phyloP scores from a whole-genome alignment of 148 eudicot genomes.

The Amaranthus palmeri region DNA sequence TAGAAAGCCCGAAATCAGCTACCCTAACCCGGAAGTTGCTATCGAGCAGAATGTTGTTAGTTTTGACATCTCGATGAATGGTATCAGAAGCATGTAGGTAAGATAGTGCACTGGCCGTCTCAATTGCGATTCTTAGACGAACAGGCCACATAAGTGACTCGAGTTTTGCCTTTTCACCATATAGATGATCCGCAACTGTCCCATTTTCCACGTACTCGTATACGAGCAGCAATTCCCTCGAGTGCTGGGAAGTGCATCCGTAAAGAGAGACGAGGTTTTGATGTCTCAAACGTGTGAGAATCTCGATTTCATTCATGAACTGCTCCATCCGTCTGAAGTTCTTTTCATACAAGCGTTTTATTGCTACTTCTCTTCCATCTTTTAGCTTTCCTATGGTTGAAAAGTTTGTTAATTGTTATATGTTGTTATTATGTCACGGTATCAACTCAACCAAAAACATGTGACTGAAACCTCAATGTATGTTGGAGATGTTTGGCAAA shows the following conservation, averaged over 20 bases:
- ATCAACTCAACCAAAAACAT: too few species aligned
- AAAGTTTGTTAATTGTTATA: neutral
- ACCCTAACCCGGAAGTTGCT: slow-evolving; percentile 48
- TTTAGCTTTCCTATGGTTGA: slow-evolving; percentile 35
- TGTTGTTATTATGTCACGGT: too few species aligned
- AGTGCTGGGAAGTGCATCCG: slow-evolving; percentile 53
- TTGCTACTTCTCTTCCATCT: slow-evolving; percentile 56
- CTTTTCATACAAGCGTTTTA: slow-evolving; percentile 48
- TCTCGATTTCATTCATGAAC: slow-evolving; percentile 49
- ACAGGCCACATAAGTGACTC: slow-evolving; percentile 35
- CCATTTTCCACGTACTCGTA: slow-evolving; percentile 57
- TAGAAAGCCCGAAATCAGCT: slow-evolving; percentile 66
- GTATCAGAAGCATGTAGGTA: slow-evolving; percentile 52
- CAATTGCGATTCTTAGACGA: slow-evolving; percentile 50
- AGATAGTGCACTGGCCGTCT: slow-evolving; percentile 49
- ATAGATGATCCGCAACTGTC: slow-evolving; percentile 56
- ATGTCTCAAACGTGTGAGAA: slow-evolving; percentile 45
- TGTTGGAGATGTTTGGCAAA: too few species aligned
- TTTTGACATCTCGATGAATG: slow-evolving; percentile 39
- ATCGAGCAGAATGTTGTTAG: slow-evolving; percentile 31
- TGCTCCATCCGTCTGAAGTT: slow-evolving; percentile 41
- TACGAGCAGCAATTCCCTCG: slow-evolving; percentile 50
- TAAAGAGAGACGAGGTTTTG: slow-evolving; percentile 48
- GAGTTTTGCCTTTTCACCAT: slow-evolving; percentile 29
- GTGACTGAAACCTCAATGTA: too few species aligned